Evolutionary conservation across 73 alveolate species (phyloP), one percentile per base, ranked within the genome.

Genomic region (Paramecium pentaurelia): DNA sequence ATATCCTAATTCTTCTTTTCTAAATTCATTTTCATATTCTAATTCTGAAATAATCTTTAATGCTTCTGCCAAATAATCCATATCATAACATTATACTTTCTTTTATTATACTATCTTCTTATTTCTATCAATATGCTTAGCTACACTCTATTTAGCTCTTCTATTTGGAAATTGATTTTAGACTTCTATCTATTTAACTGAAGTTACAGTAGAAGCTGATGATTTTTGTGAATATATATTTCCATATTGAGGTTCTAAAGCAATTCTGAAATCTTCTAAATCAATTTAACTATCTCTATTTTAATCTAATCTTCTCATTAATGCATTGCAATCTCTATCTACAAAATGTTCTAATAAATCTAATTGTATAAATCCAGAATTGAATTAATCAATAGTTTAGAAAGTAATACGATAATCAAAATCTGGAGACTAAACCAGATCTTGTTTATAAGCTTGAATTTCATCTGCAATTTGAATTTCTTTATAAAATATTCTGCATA

Each of bases 11-110:
- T 80, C 75, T 47, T 80, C 91, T 14, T 36, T 80, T 27, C 73
- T 45, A 27, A 80, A 25, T 49, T 80, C 91, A 80, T 80, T 80
- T 28, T 80, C 91, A 42, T 25, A 25, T 80, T 80, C 91, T 11
- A 80, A 80, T 28, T 80, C 91, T 32, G 91, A 42, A 25, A 80
- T 80, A 3, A 80, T 80, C 30, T 64, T 40, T 8, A 80, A 27
- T 2, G 91, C 73, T 27, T 80, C 91, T 25, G 75, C 91, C 14
- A 80, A 80, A 80, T 80, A 80, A 27, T 80, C 91, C 44, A 80
- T 42, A 80, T 80, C 91, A 16, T 80, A 80, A 45, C 49, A 22
- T 10, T 80, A 8, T 0, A 18, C 34, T 49, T 42, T 32, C 38
- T 80, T 80, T 47, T 34, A 64, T 40, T 22, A 22, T 3, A 44